These are phyloP conservation scores for Begonia fuchsioides DNA, from an alignment of 306 rosid species.

Conservation along the genomic window DNA sequence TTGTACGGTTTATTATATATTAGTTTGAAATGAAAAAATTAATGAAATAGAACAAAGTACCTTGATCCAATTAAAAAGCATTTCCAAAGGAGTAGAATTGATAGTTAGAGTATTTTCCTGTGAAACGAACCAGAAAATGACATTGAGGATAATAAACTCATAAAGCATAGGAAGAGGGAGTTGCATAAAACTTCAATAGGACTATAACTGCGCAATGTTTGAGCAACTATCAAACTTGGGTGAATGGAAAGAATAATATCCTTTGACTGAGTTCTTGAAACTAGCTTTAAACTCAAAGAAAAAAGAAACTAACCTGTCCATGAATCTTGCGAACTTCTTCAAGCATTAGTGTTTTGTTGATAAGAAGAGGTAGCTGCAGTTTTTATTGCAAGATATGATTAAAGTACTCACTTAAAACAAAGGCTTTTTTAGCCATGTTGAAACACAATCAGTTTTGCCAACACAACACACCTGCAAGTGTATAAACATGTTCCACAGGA, in stretches of 20 bases:
- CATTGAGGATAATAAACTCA: neutral
- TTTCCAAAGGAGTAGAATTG: constrained; percentile 43
- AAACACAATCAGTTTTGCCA: too few species aligned
- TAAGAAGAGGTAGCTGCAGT: constrained; percentile 76
- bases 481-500: constrained; percentile 85
- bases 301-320: constrained; percentile 23
- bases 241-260: too few species aligned
- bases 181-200: neutral
- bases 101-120: constrained; percentile 32
- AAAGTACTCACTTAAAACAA: neutral
- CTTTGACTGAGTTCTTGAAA: too few species aligned
- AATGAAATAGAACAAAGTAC: constrained; percentile 18
- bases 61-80: constrained; percentile 84
- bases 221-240: too few species aligned
- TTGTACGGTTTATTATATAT: neutral
- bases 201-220: neutral
- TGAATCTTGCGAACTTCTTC: constrained; percentile 66
- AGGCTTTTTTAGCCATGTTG: too few species aligned
- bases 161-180: neutral
- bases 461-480: constrained; percentile 49
- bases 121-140: constrained; percentile 8
- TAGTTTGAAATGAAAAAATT: too few species aligned
- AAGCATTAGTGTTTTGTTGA: constrained; percentile 48
- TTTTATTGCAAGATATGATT: constrained; percentile 12
- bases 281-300: neutral